Base-by-base conservation (phyloP, 2,329 filamentous ascomycete species). In the Fusarium lateritium region DNA sequence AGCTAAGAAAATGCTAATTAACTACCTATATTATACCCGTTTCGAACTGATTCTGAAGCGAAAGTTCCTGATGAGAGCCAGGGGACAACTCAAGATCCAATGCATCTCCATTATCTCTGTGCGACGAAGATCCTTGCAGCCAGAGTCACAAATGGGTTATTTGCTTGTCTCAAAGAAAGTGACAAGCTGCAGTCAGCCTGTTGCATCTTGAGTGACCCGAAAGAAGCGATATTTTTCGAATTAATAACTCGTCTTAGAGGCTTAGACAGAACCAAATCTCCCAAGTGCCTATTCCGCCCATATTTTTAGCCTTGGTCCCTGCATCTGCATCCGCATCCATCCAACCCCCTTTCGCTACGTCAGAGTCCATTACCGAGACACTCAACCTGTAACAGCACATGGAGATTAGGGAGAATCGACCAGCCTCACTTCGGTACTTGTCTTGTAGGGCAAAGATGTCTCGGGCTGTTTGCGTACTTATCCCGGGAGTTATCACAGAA, bases 111-210 rank as follows among this genome's bases (percentile, higher is more conserved):
- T 46, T 47, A 65, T 59, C 54, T 70, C 44, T 69, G 66, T 70
- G 42, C 54, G 45, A 70, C 66, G 34, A 34, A 70, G 66, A 67
- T 59, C 56, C 50, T 45, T 69, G 65, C 50, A 56, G 40, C 39
- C 7, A 54, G 49, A 33, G 42, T 28, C 13, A 46, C 47, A 52
- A 28, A 55, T 40, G 38, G 38, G 15, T 33, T 55, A 38, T 58
- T 59, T 55, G 62, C 17, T 39, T 50, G 46, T 56, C 28, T 44
- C 34, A 36, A 43, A 22, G 44, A 56, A 56, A 43, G 44, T 62
- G 56, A 69, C 49, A 67, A 63, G 47, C 47, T 67, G 66, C 66
- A 69, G 40, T 51, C 43, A 67, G 56, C 57, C 62, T 70, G 19
- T 63, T 63, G 14, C 56, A 49, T 49, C 42, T 63, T 70, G 47